These are phyloP conservation scores for Kalaharituber pfeilii DNA, from an alignment of 2,329 filamentous ascomycete genomes.

Conservation along the genomic window DNA sequence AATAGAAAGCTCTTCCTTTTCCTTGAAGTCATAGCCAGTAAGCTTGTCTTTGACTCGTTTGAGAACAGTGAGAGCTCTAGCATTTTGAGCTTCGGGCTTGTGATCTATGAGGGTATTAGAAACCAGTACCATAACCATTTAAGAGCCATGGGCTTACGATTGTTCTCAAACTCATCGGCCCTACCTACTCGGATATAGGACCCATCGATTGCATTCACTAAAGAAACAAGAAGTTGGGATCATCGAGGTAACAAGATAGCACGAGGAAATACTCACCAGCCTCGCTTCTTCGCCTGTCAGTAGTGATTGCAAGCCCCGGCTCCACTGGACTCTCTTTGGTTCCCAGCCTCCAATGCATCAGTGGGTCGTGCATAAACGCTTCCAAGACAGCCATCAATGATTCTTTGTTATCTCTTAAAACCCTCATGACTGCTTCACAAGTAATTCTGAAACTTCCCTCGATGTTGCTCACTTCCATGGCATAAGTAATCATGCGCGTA, in stretches of 20 bases:
- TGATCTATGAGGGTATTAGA: conserved; percentile 16
- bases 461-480: conserved; percentile 99
- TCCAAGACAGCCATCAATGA: conserved; percentile 96
- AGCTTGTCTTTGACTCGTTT: conserved; percentile 88
- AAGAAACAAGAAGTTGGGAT: background rate
- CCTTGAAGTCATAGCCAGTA: conserved; percentile 81
- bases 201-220: background rate
- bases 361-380: conserved; percentile 98
- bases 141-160: conserved; percentile 2
- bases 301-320: conserved; percentile 5
- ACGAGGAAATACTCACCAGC: conserved; percentile 5
- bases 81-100: conserved; percentile 68
- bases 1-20: conserved; percentile 65
- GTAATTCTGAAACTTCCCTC: conserved; percentile 97
- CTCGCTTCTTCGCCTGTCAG: conserved; percentile 12
- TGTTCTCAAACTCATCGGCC: conserved; percentile 7
- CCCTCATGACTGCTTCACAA: conserved; percentile 95
- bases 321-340: conserved; percentile 22
- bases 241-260: background rate
- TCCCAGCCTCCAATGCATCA: conserved; percentile 80
- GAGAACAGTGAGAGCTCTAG: conserved; percentile 77
- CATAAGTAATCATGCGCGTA: conserved; percentile 96
- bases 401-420: conserved; percentile 92
- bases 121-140: background rate
- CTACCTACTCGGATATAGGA: conserved; percentile 3